Evolutionary conservation across 1,284 basidiomycete genomes (phyloP).

Genomic region (Pascua sp.): DNA sequence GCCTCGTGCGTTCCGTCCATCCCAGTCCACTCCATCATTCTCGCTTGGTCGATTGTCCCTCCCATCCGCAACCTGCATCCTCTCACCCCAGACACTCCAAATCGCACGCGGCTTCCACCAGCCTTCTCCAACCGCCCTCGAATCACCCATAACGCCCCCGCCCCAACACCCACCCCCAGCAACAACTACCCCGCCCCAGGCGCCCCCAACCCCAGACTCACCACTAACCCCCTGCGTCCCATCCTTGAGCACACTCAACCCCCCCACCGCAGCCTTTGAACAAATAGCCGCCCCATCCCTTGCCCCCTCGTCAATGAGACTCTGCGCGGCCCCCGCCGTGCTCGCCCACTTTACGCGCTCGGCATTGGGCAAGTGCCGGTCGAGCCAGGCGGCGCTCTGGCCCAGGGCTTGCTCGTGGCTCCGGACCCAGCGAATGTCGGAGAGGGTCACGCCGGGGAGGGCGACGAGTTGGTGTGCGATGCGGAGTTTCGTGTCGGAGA

Average conservation of each 20-base stretch:
- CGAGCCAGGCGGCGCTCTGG: slow-evolving; percentile 41
- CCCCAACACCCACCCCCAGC: too few relatives aligned
- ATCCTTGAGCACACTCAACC: slow-evolving; percentile 28
- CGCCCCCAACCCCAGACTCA: slow-evolving; percentile 22
- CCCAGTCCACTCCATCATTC: too few relatives aligned
- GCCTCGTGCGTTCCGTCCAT: too few relatives aligned
- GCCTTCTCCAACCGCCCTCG: too few relatives aligned
- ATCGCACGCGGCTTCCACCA: too few relatives aligned
- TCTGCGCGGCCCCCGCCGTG: slow-evolving; percentile 41
- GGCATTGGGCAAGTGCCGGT: slow-evolving; percentile 29
- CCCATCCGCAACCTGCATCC: too few relatives aligned
- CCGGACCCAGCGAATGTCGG: slow-evolving; percentile 38
- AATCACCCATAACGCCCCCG: too few relatives aligned
- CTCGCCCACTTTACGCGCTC: slow-evolving; percentile 29
- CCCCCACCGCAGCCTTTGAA: slow-evolving; percentile 31
- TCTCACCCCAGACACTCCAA: too few relatives aligned
- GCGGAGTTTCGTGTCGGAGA: slow-evolving; percentile 23
- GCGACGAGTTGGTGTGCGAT: slow-evolving; percentile 47
- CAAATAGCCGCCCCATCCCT: slow-evolving; percentile 43
- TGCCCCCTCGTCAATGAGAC: slow-evolving; percentile 20
- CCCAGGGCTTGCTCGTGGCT: slow-evolving; percentile 50
- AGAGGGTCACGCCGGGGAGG: slow-evolving; percentile 25
- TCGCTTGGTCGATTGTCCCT: too few relatives aligned
- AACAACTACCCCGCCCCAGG: background rate
- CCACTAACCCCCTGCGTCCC: slow-evolving; percentile 43